Base-by-base conservation (phyloP, 1,284 basidiomycete genomes). In the Phellopilus nigrolimitatus region DNA sequence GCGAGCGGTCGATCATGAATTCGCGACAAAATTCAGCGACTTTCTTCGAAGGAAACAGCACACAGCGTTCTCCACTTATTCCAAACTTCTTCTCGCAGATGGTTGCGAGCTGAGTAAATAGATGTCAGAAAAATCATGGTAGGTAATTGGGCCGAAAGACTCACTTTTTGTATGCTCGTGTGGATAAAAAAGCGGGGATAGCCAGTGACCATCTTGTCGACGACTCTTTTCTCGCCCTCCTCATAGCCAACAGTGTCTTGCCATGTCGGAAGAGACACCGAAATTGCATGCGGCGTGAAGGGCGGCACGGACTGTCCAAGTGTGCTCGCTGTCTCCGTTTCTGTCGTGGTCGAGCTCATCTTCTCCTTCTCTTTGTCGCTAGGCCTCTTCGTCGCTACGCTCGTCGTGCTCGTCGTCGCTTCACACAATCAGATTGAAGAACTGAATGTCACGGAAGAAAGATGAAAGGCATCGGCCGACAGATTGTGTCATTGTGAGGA, bases 141-240 rank as follows among this genome's bases (percentile, higher is more conserved):
- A 1, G 8, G 4, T 19, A 19, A 46, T 33, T 22, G 19, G n/a
- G n/a, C n/a, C n/a, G n/a, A n/a, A 40, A 15, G 13, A 66, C 79
- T 57, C 61, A 93, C 94, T 75, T 92, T 91, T 64, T 84, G 82
- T 31, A 98, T 94, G 57, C 78, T 87, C 21, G 82, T 72, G 66
- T 97, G 92, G 49, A 99, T 89, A 66, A 97, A 98, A 72, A 99
- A 99, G 42, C 97, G 75, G 0, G 97, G 97, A 64, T 99, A 99
- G n/a, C 95, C 97, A 3, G 85, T 84, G 51, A 89, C 79, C 93
- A 98, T 95, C 13, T 72, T 74, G 51, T 90, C 78, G 2, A 88
- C 66, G 4, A 99, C 84, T 31, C 92, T 78, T 60, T 84, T 81
- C n/a, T 88, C 83, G 10, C 93, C 93, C 62, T 94, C 88, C 67